phyloP scores from a whole-genome alignment of 106 monocot species.

The Dioscorea alata region DNA sequence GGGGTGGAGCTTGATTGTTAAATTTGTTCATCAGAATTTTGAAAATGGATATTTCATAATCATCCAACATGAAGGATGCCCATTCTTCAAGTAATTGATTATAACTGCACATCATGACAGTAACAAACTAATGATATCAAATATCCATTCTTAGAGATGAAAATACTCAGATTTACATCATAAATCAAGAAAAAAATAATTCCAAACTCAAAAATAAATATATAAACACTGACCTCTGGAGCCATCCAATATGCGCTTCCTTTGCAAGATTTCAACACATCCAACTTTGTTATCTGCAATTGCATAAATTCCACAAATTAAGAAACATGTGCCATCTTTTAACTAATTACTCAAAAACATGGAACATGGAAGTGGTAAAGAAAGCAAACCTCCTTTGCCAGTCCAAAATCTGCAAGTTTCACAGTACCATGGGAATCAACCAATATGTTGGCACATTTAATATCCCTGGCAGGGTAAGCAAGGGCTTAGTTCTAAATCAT shows the following conservation, averaged over 20 bases:
- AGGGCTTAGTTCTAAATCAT: background rate
- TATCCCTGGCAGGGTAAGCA: constrained; percentile 51
- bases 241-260: constrained; percentile 99
- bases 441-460: constrained; percentile 95
- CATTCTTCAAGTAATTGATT: no score
- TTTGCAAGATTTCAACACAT: constrained; percentile 80
- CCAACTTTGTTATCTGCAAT: constrained; percentile 56
- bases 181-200: background rate
- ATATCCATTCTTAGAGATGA: no score
- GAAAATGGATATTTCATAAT: no score
- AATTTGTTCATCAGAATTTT: no score
- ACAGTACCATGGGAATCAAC: constrained; percentile 89
- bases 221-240: constrained; percentile 64
- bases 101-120: no score
- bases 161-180: background rate
- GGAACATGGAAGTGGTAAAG: background rate
- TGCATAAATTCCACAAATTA: background rate
- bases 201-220: background rate
- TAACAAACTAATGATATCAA: no score
- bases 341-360: no score
- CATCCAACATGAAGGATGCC: no score
- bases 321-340: no score
- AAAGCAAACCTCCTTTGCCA: constrained; percentile 84
- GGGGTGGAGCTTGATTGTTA: no score
- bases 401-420: constrained; percentile 95